Conservation (phyloP, 768 basidiomycete genomes). For the Neoboletus subvelutipes region DNA sequence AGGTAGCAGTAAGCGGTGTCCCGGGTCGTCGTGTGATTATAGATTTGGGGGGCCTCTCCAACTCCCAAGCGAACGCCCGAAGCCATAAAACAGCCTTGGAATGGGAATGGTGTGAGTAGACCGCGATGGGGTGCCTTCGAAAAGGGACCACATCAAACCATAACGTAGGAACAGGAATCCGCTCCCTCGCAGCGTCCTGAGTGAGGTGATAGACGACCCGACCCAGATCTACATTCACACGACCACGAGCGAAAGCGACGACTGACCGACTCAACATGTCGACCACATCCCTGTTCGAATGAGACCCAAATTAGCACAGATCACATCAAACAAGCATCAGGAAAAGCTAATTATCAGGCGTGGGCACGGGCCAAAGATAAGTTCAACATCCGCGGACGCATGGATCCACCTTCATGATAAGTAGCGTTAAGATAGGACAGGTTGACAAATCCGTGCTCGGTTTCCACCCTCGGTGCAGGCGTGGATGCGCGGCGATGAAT, state of each 20-base stretch:
- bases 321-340: background rate
- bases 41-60: slow-evolving; percentile 23
- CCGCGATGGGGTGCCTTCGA: slow-evolving; percentile 35
- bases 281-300: slow-evolving; percentile 61
- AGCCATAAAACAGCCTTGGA: slow-evolving; percentile 5
- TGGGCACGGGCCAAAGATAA: slow-evolving; percentile 11
- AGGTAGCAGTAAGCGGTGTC: slow-evolving; percentile 27
- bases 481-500: slow-evolving; percentile 23
- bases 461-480: slow-evolving; percentile 13
- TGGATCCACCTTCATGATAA: slow-evolving; percentile 8
- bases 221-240: slow-evolving; percentile 17
- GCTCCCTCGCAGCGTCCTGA: slow-evolving; percentile 7
- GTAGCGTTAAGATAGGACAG: slow-evolving; percentile 2
- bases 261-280: slow-evolving; percentile 63
- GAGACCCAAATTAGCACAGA: slow-evolving; percentile 6
- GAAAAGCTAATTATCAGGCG: background rate
- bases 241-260: slow-evolving; percentile 11
- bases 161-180: slow-evolving; percentile 25
- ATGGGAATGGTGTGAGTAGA: slow-evolving; percentile 24
- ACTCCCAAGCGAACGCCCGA: slow-evolving; percentile 25
- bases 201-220: slow-evolving; percentile 12
- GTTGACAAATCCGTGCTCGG: slow-evolving; percentile 12
- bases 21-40: slow-evolving; percentile 24
- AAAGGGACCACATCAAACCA: slow-evolving; percentile 37
- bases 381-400: slow-evolving; percentile 18